phyloP scores from a whole-genome alignment of 1,139 yeast genomes.

The Sugiyamaella sp. region DNA sequence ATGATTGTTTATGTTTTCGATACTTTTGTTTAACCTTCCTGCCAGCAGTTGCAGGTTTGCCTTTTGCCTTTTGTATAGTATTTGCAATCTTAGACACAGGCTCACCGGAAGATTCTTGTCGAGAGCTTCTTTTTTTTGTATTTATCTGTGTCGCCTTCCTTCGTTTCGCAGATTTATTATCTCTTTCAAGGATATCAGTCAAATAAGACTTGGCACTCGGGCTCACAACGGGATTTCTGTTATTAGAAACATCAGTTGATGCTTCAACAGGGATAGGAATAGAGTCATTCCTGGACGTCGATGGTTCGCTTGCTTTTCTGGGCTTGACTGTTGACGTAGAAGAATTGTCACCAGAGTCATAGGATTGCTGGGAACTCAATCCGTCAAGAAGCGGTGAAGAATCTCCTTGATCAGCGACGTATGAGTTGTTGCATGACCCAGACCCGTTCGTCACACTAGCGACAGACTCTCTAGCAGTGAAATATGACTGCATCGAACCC shows the following conservation, averaged over 20 bases:
- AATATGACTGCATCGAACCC: slow-evolving; percentile 17
- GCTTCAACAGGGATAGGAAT: neutral
- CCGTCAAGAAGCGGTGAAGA: neutral
- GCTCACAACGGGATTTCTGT: neutral
- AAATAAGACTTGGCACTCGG: slow-evolving; percentile 23
- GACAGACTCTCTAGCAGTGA: slow-evolving; percentile 16
- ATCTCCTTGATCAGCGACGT: neutral
- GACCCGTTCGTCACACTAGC: neutral
- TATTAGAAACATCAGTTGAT: no score
- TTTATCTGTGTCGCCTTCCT: neutral
- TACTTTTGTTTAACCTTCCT: slow-evolving; percentile 7
- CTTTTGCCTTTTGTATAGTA: slow-evolving; percentile 3
- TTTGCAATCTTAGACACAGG: neutral
- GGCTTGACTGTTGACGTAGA: slow-evolving; percentile 11
- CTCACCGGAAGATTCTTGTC: neutral
- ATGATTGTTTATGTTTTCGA: slow-evolving; percentile 5
- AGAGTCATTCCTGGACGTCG: neutral
- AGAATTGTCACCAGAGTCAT: slow-evolving; percentile 4
- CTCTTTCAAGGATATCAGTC: slow-evolving; percentile 22
- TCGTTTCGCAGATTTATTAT: neutral
- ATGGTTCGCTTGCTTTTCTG: neutral
- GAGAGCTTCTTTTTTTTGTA: neutral
- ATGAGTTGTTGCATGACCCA: neutral
- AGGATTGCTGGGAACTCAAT: neutral
- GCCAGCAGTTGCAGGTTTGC: slow-evolving; percentile 4